phyloP scores from a whole-genome alignment of 2,329 filamentous ascomycete species.

The Pezicula carpinea region DNA sequence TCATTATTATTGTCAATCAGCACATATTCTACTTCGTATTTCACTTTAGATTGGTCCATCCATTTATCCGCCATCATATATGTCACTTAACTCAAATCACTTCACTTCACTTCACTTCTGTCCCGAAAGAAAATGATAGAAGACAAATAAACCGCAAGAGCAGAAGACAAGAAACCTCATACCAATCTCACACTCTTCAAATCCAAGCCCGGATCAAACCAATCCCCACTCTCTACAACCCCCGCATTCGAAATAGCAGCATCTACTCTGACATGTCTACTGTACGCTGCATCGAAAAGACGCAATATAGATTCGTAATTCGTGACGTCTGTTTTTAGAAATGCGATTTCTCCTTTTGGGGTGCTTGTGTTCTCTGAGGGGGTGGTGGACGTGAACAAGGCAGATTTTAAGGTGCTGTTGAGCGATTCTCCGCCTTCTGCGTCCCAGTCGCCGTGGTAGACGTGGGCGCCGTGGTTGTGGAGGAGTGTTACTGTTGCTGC shows the following conservation, averaged over 20 bases:
- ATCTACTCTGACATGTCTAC: slow-evolving; percentile 18
- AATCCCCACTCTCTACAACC: slow-evolving; percentile 38
- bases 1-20: slow-evolving; percentile 31
- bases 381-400: no score
- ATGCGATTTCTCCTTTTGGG: slow-evolving; percentile 32
- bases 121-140: no score
- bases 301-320: slow-evolving; percentile 42
- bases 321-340: slow-evolving; percentile 31
- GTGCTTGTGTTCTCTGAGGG: no score
- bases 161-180: background rate
- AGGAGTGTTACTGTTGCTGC: slow-evolving; percentile 48
- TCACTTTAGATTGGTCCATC: no score
- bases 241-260: slow-evolving; percentile 43
- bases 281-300: slow-evolving; percentile 45
- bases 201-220: slow-evolving; percentile 5
- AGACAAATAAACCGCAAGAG: no score
- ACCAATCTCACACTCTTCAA: slow-evolving; percentile 3
- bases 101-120: no score
- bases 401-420: no score
- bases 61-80: no score
- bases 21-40: no score
- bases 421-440: background rate
- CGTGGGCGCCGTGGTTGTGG: slow-evolving; percentile 48
- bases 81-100: no score
- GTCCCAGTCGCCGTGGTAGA: slow-evolving; percentile 45